phyloP scores from a whole-genome alignment of 2,329 filamentous ascomycete species.

The Colletotrichum ledebouriae region DNA sequence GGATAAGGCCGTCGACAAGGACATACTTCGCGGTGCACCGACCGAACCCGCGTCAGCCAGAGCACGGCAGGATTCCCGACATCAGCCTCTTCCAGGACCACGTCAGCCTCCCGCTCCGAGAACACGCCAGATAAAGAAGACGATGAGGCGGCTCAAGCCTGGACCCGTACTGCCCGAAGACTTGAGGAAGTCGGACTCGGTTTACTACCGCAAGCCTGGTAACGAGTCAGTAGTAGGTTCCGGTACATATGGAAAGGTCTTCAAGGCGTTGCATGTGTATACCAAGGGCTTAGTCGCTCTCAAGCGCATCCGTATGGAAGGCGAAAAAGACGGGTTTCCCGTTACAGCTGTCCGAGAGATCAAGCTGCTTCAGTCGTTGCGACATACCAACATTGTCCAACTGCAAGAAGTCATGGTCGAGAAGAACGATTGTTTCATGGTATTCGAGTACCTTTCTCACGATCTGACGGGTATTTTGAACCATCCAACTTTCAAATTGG shows the following conservation, averaged over 20 bases:
- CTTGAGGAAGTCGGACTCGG: slow-evolving; percentile 83
- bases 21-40: slow-evolving; percentile 63
- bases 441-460: slow-evolving; percentile 97
- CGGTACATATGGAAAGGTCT: slow-evolving; percentile 95
- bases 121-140: slow-evolving; percentile 75
- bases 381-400: slow-evolving; percentile 85
- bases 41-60: slow-evolving; percentile 68
- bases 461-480: slow-evolving; percentile 96
- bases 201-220: slow-evolving; percentile 95
- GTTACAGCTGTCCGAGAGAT: slow-evolving; percentile 93
- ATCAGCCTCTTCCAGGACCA: slow-evolving; percentile 52
- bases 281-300: slow-evolving; percentile 86
- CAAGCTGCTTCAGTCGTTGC: slow-evolving; percentile 88
- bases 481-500: slow-evolving; percentile 90
- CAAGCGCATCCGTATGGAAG: slow-evolving; percentile 94
- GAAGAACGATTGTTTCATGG: slow-evolving; percentile 99
- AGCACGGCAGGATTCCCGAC: slow-evolving; percentile 51
- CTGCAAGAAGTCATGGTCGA: slow-evolving; percentile 97
- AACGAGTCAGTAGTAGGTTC: slow-evolving; percentile 97
- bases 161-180: slow-evolving; percentile 79
- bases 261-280: slow-evolving; percentile 94
- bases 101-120: slow-evolving; percentile 57
- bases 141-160: slow-evolving; percentile 77
- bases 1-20: slow-evolving; percentile 52
- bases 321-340: slow-evolving; percentile 90